Evolutionary conservation across 169 alveolate genomes (phyloP).

Genomic region (Cardiosporidium cionae): DNA sequence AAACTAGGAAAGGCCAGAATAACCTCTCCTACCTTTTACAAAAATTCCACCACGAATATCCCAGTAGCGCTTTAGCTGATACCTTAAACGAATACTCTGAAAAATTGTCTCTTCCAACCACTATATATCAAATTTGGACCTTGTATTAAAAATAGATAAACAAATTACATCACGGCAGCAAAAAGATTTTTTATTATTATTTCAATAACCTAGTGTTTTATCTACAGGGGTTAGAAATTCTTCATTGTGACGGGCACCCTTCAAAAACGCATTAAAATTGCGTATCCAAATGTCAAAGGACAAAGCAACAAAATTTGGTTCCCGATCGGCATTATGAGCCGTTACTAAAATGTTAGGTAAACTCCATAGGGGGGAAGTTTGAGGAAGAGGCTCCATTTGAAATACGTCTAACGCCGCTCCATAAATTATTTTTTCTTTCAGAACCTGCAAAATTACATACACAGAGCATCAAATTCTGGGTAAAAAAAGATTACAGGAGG

Average conservation of each 20-base stretch:
- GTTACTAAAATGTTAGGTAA: conserved; percentile 29
- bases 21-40: too few species aligned
- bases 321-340: conserved; percentile 35
- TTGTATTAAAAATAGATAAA: too few species aligned
- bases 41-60: too few species aligned
- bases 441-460: neutral
- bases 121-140: too few species aligned
- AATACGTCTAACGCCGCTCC: conserved; percentile 55
- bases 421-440: neutral
- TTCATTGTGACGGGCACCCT: neutral
- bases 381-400: conserved; percentile 38
- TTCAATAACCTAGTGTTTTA: conserved; percentile 2
- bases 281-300: neutral
- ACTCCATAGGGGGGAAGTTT: conserved; percentile 36
- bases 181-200: neutral
- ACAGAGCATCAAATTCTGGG: neutral
- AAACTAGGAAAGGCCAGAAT: too few species aligned
- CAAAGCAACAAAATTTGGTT: conserved; percentile 7
- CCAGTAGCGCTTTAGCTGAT: too few species aligned
- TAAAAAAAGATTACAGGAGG: too few species aligned
- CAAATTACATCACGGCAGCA: too few species aligned
- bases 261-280: neutral
- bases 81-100: too few species aligned
- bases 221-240: neutral
- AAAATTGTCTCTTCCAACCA: too few species aligned